Conservation (phyloP, 2,329 filamentous ascomycete species). For the Capronia epimyces region DNA sequence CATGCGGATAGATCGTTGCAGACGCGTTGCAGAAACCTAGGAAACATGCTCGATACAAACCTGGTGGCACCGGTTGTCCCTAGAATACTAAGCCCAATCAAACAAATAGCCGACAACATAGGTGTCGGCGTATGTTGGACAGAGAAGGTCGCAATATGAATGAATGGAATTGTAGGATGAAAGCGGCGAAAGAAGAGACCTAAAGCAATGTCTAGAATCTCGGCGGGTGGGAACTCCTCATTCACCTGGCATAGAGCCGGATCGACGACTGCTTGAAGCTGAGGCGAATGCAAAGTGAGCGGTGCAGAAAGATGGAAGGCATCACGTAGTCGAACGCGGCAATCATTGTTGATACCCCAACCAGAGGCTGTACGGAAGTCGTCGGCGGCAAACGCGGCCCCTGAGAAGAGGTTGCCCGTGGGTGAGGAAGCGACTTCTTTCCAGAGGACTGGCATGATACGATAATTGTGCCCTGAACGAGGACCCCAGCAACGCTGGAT, state of each 20-base stretch:
- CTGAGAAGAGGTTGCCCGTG: conserved; percentile 40
- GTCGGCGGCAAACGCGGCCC: conserved; percentile 17
- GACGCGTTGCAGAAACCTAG: conserved; percentile 39
- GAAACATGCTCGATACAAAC: conserved; percentile 47
- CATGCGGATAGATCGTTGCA: conserved; percentile 41
- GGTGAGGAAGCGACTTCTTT: conserved; percentile 35
- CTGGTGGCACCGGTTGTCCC: conserved; percentile 48
- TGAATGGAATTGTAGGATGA: conserved; percentile 49
- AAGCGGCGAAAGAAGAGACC: conserved; percentile 52
- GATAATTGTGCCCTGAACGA: conserved; percentile 35
- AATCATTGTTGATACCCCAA: conserved; percentile 40
- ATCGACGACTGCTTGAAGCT: conserved; percentile 26
- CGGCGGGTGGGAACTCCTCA: conserved; percentile 44
- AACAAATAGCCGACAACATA: conserved; percentile 49
- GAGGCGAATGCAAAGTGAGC: conserved; percentile 21
- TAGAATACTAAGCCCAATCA: conserved; percentile 49
- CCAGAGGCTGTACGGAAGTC: conserved; percentile 22
- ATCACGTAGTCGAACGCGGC: conserved; percentile 37
- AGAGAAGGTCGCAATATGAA: conserved; percentile 50
- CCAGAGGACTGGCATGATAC: conserved; percentile 42
- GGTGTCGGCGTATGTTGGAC: conserved; percentile 45
- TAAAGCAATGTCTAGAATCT: conserved; percentile 50
- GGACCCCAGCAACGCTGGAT: conserved; percentile 42
- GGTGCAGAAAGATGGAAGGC: conserved; percentile 32
- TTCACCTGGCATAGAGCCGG: conserved; percentile 31